Evolutionary conservation across 2,329 filamentous ascomycete species (phyloP).

Genomic region (Lasiodiplodia theobromae): DNA sequence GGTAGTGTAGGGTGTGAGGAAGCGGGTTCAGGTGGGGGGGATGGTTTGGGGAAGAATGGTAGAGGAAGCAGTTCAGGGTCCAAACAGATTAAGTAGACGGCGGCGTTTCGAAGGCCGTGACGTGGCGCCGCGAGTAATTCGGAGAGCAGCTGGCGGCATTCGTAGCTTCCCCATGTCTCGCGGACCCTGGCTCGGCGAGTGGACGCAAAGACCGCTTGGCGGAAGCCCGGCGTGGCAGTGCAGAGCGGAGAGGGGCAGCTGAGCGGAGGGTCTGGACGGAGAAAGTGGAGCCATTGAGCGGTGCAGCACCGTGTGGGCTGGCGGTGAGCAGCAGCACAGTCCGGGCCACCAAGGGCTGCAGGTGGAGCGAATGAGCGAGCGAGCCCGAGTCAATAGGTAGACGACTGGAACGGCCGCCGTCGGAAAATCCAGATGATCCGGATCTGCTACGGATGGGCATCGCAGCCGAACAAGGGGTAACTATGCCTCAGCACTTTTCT

Average conservation of each 20-base stretch:
- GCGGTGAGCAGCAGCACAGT: constrained; percentile 14
- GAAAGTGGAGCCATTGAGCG: constrained; percentile 15
- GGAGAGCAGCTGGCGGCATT: background rate
- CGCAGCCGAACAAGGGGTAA: too few relatives aligned
- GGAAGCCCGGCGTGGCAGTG: constrained; percentile 25
- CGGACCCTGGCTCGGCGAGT: constrained; percentile 6
- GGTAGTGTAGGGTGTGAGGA: background rate
- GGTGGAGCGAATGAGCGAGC: background rate
- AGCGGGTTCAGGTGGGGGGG: background rate
- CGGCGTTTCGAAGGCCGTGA: constrained; percentile 13
- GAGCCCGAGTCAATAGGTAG: too few relatives aligned
- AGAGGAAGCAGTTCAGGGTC: background rate
- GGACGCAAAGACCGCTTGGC: constrained; percentile 14
- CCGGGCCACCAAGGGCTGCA: constrained; percentile 1
- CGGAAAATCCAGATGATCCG: too few relatives aligned
- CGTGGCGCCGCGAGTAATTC: constrained; percentile 19
- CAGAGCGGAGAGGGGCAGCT: constrained; percentile 18
- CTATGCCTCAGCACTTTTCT: too few relatives aligned
- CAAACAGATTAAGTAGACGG: constrained; percentile 15
- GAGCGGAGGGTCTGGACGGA: constrained; percentile 9
- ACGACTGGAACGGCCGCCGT: too few relatives aligned
- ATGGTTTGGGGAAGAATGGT: background rate
- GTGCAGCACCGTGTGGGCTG: constrained; percentile 8
- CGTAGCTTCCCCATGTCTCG: background rate
- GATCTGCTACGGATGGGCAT: too few relatives aligned